These are phyloP conservation scores for Umbelopsis sp. DNA, from an alignment of 192 early-diverging fungal genomes.

Conservation along the genomic window DNA sequence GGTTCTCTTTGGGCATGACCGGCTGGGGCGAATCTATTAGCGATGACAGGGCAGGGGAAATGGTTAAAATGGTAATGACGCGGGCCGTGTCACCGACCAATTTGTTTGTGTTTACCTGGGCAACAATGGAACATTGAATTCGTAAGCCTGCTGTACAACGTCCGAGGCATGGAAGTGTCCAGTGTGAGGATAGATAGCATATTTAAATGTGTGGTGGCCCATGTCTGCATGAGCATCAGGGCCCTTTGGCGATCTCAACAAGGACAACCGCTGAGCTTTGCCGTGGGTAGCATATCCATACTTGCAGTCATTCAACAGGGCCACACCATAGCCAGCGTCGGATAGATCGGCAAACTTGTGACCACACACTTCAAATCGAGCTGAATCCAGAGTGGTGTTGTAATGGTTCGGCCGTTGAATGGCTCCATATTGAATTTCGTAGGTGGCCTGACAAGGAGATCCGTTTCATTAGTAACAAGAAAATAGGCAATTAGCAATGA, in stretches of 20 bases:
- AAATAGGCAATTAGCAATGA: too few species aligned
- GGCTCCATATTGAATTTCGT: constrained; percentile 95
- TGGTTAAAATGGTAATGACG: neutral
- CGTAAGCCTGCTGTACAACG: constrained; percentile 88
- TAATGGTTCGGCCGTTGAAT: constrained; percentile 92
- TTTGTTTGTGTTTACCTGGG: constrained; percentile 37
- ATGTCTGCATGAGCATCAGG: constrained; percentile 72
- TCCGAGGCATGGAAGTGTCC: constrained; percentile 77
- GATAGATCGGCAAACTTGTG: constrained; percentile 97
- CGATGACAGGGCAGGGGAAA: neutral
- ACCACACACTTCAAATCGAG: constrained; percentile 96
- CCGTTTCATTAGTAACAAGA: neutral
- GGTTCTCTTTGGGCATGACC: neutral
- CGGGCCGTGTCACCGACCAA: neutral
- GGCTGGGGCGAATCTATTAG: constrained; percentile 2
- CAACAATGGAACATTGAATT: constrained; percentile 87
- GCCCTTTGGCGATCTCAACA: constrained; percentile 88
- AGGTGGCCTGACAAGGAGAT: constrained; percentile 68
- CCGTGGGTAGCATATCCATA: constrained; percentile 91
- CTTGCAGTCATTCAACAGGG: constrained; percentile 95
- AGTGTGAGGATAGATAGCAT: constrained; percentile 89
- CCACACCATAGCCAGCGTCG: constrained; percentile 93
- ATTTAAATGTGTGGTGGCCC: constrained; percentile 81
- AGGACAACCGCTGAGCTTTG: constrained; percentile 80
- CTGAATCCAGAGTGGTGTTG: constrained; percentile 91